phyloP scores from a whole-genome alignment of 345 rosid species.

The Cardamine chenopodiifolia region DNA sequence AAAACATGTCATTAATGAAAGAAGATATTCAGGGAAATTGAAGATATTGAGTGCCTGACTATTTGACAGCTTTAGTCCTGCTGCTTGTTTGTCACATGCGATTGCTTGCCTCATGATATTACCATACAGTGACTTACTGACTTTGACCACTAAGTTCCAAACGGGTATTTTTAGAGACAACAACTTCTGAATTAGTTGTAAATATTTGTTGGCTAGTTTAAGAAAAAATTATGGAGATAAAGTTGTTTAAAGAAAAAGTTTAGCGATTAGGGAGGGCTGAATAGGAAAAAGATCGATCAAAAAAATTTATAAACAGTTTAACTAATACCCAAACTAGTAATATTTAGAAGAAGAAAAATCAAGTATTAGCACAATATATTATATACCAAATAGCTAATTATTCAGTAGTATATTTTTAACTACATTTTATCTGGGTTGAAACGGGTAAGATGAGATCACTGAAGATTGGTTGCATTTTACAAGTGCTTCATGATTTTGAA shows the following conservation, averaged over 20 bases:
- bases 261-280: too few relatives aligned
- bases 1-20: constrained; percentile 12
- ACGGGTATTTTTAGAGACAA: background rate
- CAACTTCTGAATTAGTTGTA: background rate
- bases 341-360: background rate
- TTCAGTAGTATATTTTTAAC: background rate
- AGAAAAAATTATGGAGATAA: background rate
- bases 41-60: constrained; percentile 33
- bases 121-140: constrained; percentile 27
- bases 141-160: constrained; percentile 25
- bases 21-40: constrained; percentile 15
- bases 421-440: background rate
- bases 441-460: background rate
- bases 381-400: background rate
- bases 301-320: background rate
- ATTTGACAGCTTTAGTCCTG: constrained; percentile 37
- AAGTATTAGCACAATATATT: background rate
- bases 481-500: too few relatives aligned
- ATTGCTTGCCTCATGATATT: constrained; percentile 31
- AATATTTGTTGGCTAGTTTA: too few relatives aligned
- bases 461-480: background rate
- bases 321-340: background rate
- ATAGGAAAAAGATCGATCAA: background rate
- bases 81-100: constrained; percentile 45
- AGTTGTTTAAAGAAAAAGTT: background rate